Conservation (phyloP, 306 rosid species). For the Gastrolobium bilobum region DNA sequence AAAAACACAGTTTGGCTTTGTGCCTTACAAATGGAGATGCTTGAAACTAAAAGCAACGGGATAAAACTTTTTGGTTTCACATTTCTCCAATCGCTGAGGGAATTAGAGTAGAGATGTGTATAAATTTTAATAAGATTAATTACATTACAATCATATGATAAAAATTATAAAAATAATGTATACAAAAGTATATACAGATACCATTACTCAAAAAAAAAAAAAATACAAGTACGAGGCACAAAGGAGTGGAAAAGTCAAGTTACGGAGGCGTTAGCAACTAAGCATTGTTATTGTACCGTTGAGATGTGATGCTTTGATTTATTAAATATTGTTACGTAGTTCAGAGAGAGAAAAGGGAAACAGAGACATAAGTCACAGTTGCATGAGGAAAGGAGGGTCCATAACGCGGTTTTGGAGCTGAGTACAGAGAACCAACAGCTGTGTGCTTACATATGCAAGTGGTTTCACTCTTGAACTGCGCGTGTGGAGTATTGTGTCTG, state of each 20-base stretch:
- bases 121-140: not conserved
- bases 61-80: not conserved
- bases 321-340: not conserved
- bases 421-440: slow-evolving; percentile 84
- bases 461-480: slow-evolving; percentile 48
- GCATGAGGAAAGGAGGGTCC: slow-evolving; percentile 58
- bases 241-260: slow-evolving; percentile 61
- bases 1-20: slow-evolving; percentile 6
- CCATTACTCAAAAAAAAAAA: not conserved
- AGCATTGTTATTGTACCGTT: slow-evolving; percentile 50
- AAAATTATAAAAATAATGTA: not conserved
- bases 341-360: slow-evolving; percentile 34
- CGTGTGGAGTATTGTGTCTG: slow-evolving; percentile 37
- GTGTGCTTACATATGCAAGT: slow-evolving; percentile 55
- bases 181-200: not conserved
- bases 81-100: not conserved
- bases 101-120: not conserved
- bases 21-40: slow-evolving; percentile 41
- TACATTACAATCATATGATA: slow-evolving; percentile 3
- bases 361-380: slow-evolving; percentile 35
- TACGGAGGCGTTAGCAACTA: slow-evolving; percentile 56
- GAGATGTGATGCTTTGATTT: slow-evolving; percentile 1
- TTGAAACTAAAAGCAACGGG: slow-evolving; percentile 21
- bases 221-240: not conserved
- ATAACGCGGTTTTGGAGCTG: slow-evolving; percentile 84